Evolutionary conservation across 2,329 filamentous ascomycete genomes (phyloP), one percentile per base, ranked within the genome.

Genomic region (Lomentospora prolificans): DNA sequence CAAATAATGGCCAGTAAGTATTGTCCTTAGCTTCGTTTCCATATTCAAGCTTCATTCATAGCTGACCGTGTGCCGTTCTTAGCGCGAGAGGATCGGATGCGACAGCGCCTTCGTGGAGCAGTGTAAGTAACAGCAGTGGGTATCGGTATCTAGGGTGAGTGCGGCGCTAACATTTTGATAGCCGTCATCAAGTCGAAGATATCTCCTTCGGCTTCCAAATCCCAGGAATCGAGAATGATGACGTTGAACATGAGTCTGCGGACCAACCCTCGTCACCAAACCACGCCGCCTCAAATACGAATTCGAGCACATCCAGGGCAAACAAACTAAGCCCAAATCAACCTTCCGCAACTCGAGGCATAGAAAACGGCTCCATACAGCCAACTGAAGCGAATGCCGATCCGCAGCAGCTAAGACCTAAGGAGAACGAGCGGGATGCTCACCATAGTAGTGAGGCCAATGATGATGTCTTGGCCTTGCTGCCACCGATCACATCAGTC

Each of bases 61-160:
- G 6, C 30, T 33, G 30, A 33, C 6, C 30, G n/a, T 33, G 6
- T 33, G 30, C 12, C 8, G 27, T 19, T 17, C 17, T 57, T 51
- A 80, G 77, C 74, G 64, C 80, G 82, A 61, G 78, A 81, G 61
- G 80, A 83, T 65, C 80, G 81, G 64, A 76, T 85, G 71, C 80
- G 81, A 60, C 76, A 83, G 70, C 81, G 82, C 64, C 78, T 86
- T 65, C 81, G 82, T 59, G 82, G 82, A 59, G 81, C 82, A 44
- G 79, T 81, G 81, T 84, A 73, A 61, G 78, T 66, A 10, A 27
- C 2, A 12, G 8, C 28, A 24, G 12, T 39, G 44, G 25, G 52
- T 58, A 48, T 57, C 51, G 31, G 10, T 17, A 36, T n/a, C n/a
- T 51, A 36, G 36, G 7, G n/a, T 17, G n/a, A 17, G 36, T 7